Evolutionary conservation across 176 grass and related monocot species (phyloP).

Genomic region (Thinopyrum elongatum): DNA sequence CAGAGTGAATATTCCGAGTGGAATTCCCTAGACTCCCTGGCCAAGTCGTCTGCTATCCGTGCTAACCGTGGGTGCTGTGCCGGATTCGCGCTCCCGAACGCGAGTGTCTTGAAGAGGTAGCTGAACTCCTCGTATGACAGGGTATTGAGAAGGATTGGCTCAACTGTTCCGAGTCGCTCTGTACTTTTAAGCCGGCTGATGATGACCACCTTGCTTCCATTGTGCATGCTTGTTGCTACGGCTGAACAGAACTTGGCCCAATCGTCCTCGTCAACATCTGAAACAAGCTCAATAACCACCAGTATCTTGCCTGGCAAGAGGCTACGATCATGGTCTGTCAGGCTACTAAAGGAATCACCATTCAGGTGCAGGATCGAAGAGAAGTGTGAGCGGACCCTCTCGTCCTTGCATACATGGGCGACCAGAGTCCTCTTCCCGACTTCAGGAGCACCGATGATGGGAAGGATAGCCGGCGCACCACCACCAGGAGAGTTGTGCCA

Average conservation of each 20-base stretch:
- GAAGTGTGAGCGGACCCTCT: background rate
- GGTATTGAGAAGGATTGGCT: background rate
- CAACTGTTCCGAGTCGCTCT: background rate
- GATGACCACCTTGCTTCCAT: slow-evolving; percentile 8
- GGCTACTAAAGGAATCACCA: background rate
- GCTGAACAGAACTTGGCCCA: background rate
- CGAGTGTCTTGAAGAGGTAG: slow-evolving; percentile 6
- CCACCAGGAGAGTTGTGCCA: background rate
- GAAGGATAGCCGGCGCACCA: background rate
- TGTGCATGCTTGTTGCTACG: background rate
- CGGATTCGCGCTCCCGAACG: background rate
- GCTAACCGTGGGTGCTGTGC: background rate
- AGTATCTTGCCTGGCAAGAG: background rate
- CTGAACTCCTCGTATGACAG: background rate
- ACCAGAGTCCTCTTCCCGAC: slow-evolving; percentile 1
- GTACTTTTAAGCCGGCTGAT: background rate
- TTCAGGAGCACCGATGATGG: background rate
- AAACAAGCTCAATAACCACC: background rate
- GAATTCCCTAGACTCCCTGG: background rate
- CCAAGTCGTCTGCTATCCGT: background rate
- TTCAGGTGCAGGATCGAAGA: background rate
- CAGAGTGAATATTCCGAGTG: background rate
- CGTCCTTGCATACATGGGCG: background rate
- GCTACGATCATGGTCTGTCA: background rate
- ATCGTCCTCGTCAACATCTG: background rate